Evolutionary conservation across 805 yeast species (phyloP), one percentile per base, ranked within the genome.

Genomic region (Suhomyces xylopsoci): DNA sequence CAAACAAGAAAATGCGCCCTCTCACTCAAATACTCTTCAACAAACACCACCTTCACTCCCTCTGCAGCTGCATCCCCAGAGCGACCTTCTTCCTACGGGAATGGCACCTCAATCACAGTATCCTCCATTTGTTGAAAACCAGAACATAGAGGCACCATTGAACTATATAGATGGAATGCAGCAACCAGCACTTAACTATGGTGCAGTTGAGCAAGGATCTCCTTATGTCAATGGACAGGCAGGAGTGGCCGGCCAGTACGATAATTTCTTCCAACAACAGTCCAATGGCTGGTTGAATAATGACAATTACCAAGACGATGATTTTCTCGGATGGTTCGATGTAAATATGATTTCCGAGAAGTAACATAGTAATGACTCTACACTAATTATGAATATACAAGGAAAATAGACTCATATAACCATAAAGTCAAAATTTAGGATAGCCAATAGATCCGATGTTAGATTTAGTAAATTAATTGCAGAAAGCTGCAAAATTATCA

Each of bases 321-420:
- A 92, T 65, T 87, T 92, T 62, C 73, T 92, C 46, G 97, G 97
- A 10, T 92, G 97, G 97, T 88, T 92, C 74, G 96, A 90, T 65
- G 83, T 84, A 66, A 87, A 87, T 62, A 62, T 66, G 58, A 54
- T 51, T 57, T 59, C 59, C 26, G 53, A 54, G 22, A 45, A 47
- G 28, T 53, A 40, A n/a, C 6, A 32, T 32, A 32, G 17, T 32
- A 32, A n/a, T n/a, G 36, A 14, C 17, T 32, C 17, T 32, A 14
- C 17, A 32, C 17, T n/a, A n/a, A 32, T 32, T n/a, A 32, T 32
- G 36, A 32, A 32, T 32, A n/a, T n/a, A 32, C 36, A 14, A 14
- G n/a, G 22, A 4, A 6, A 22, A 22, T 22, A 22, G 6, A 22
- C 7, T n/a, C n/a, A n/a, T n/a, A n/a, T n/a, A n/a, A 20, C 22